A percentile compares a stretch with the other conserved stretches of the same genome.
phyloP scores from a whole-genome alignment of 306 rosid genomes.

The Lathyrus aphaca region DNA sequence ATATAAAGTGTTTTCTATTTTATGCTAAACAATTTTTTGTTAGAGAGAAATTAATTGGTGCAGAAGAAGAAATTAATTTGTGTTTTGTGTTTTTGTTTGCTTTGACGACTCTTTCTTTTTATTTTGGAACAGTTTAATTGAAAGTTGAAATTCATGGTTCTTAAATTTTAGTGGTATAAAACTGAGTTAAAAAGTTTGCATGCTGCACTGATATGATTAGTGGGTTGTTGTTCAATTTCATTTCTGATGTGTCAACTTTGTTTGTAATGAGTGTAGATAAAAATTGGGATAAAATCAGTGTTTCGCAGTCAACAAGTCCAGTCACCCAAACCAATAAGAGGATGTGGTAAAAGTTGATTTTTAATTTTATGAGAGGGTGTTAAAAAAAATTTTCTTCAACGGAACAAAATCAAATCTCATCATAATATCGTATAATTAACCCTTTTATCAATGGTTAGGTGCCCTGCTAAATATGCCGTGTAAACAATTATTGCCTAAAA shows the following conservation, averaged over 20 bases:
- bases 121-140: neutral
- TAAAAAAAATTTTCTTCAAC: too few relatives aligned
- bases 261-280: slow-evolving; percentile 57
- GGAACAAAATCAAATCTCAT: too few relatives aligned
- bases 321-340: too few relatives aligned
- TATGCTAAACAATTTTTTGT: slow-evolving; percentile 42
- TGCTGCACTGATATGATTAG: slow-evolving; percentile 1
- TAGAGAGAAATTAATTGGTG: slow-evolving; percentile 53
- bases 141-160: slow-evolving; percentile 31
- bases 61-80: slow-evolving; percentile 51
- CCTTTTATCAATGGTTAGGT: too few relatives aligned
- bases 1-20: slow-evolving; percentile 5
- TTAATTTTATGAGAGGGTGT: too few relatives aligned
- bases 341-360: too few relatives aligned
- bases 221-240: slow-evolving; percentile 35
- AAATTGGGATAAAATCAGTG: slow-evolving; percentile 31
- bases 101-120: slow-evolving; percentile 25
- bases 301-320: too few relatives aligned
- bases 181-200: slow-evolving; percentile 12
- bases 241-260: slow-evolving; percentile 22
- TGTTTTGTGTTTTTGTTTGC: slow-evolving; percentile 50
- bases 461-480: too few relatives aligned
- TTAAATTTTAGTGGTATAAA: slow-evolving; percentile 21
- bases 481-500: too few relatives aligned
- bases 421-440: too few relatives aligned